Conservation (phyloP, 2,329 filamentous ascomycete genomes). For the Trichoderma sp. region DNA sequence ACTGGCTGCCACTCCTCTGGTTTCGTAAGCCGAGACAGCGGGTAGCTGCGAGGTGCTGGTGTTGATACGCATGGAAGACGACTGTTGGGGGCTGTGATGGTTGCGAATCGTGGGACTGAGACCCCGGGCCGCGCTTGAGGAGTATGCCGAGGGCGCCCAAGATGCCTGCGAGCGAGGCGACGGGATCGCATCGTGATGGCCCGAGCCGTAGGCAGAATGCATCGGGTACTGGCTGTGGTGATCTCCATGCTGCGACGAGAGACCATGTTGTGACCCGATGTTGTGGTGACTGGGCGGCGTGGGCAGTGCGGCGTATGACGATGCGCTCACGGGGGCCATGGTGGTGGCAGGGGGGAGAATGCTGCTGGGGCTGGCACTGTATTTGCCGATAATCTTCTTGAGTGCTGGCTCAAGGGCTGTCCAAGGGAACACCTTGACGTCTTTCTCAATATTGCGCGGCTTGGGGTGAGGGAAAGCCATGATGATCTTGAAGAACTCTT, state of each 20-base stretch:
- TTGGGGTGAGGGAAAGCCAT: conserved; percentile 97
- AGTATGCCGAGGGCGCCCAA: conserved; percentile 44
- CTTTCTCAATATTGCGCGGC: conserved; percentile 96
- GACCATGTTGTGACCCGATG: conserved; percentile 31
- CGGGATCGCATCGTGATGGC: conserved; percentile 46
- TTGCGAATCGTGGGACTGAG: conserved; percentile 39
- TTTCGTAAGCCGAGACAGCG: conserved; percentile 40
- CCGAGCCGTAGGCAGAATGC: conserved; percentile 33
- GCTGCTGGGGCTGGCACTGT: conserved; percentile 54
- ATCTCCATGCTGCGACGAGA: conserved; percentile 31
- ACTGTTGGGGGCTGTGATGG: conserved; percentile 35
- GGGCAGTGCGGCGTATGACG: conserved; percentile 44
- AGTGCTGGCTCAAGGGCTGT: conserved; percentile 80
- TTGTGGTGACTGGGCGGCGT: conserved; percentile 43
- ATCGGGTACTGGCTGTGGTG: conserved; percentile 39
- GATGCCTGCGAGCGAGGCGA: conserved; percentile 48
- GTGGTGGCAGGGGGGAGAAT: conserved; percentile 39
- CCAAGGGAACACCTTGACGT: conserved; percentile 98
- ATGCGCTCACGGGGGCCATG: conserved; percentile 38
- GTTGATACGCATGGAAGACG: conserved; percentile 36
- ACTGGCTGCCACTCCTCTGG: conserved; percentile 29
- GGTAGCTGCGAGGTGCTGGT: conserved; percentile 37
- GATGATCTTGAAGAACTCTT: conserved; percentile 98
- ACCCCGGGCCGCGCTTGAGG: conserved; percentile 38
- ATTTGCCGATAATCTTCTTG: conserved; percentile 99